Base-by-base conservation (phyloP, 768 basidiomycete genomes). In the Macrolepiota fuliginosa region DNA sequence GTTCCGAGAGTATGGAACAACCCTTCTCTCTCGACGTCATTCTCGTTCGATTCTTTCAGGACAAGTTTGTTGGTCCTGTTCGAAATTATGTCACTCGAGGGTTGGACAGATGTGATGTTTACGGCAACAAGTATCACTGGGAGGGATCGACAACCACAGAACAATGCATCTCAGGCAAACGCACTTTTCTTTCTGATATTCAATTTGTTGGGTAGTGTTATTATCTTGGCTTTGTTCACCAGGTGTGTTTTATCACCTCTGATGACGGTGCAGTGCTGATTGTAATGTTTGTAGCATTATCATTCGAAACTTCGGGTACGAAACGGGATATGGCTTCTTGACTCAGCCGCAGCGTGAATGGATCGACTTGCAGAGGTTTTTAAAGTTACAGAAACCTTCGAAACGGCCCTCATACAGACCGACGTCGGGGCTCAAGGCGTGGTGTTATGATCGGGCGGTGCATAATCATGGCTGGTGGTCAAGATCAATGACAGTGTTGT, bases 401-500 rank as follows among this genome's bases (percentile, higher is more conserved):
- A 91, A 90, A 68, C 78, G 93, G 25, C 96, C 96, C 0, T 81
- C 83, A 54, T 69, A 62, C 13, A 79, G 81, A 15, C 94, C 94
- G 0, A 74, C 73, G 0, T 80, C 73, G 63, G 64, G 67, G 0
- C 66, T 94, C 32, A 81, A 89, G 56, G 79, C 81, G 22, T 98
- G 96, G 95, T 98, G 96, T 71, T 96, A 87, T 70, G 90, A 96
- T 58, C 84, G 94, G 29, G 96, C 96, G 0, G 86, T 94, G 15
- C 81, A 87, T 64, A 98, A 98, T 71, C 91, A 94, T 67, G 96
- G 96, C 1, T 94, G 89, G 86, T 98, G 96, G 96, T 83, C 90
- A 5, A 79, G 88, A 59, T 76, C 76, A 54, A 90, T 96, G 83
- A 94, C 93, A 0, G 70, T 83, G 2, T 71, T 96, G 24, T 96